Evolutionary conservation across 768 basidiomycete genomes (phyloP).

Genomic region (Tylopilus sp.): DNA sequence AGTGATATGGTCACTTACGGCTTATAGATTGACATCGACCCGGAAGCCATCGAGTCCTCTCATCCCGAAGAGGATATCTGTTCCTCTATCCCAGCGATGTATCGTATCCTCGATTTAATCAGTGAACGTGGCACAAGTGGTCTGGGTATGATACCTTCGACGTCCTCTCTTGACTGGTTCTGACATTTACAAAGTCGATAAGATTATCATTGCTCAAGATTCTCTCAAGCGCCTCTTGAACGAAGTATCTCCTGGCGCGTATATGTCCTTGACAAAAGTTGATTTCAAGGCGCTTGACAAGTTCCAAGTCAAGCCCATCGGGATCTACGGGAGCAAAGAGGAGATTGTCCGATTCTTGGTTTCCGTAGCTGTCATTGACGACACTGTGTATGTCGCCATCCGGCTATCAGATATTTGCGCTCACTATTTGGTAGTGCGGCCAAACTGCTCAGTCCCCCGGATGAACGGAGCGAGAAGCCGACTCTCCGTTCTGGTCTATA

Average conservation of each 20-base stretch:
- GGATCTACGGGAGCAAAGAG: conserved; percentile 53
- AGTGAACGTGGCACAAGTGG: conserved; percentile 49
- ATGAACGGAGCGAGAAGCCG: conserved; percentile 9
- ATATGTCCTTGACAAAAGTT: conserved; percentile 52
- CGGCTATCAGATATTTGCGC: not conserved
- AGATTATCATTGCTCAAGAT: conserved; percentile 57
- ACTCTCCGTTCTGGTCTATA: conserved; percentile 52
- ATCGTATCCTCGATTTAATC: conserved; percentile 52
- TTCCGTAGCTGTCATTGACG: conserved; percentile 35
- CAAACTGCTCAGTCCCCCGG: conserved; percentile 7
- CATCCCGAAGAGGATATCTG: conserved; percentile 21
- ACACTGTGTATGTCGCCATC: conserved; percentile 35
- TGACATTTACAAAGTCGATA: conserved; percentile 44
- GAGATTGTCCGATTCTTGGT: conserved; percentile 48
- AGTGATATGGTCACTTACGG: not conserved
- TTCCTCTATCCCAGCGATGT: conserved; percentile 41
- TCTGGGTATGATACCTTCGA: conserved; percentile 37
- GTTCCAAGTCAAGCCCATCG: conserved; percentile 43
- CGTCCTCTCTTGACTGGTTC: not conserved
- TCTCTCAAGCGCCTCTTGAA: conserved; percentile 49
- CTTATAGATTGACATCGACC: conserved; percentile 18
- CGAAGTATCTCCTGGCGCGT: conserved; percentile 46
- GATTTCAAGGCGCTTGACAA: conserved; percentile 53
- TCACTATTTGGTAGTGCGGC: conserved; percentile 10
- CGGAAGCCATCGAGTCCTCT: conserved; percentile 6